Percentiles rank a stretch among this genome's conserved stretches.
Conservation (phyloP, 1,284 basidiomycete genomes). For the Caloboletus inedulis region DNA sequence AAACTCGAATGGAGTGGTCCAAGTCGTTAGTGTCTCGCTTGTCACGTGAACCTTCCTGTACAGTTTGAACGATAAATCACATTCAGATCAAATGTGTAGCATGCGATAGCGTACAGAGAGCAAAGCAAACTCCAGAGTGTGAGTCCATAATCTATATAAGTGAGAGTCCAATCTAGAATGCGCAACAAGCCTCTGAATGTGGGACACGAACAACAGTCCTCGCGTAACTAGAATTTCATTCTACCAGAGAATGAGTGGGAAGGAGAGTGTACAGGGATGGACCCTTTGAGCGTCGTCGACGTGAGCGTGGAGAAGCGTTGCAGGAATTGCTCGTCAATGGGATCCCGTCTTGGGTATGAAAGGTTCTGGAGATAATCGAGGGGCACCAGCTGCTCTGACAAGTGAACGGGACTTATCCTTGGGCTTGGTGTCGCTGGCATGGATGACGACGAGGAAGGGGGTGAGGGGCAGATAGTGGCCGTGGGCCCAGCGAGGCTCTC, state of each 20-base stretch:
- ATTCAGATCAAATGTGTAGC: conserved; percentile 15
- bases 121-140: conserved; percentile 23
- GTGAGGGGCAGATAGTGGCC: conserved; percentile 24
- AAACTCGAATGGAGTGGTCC: background rate
- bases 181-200: conserved; percentile 12
- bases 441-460: conserved; percentile 31
- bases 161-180: conserved; percentile 26
- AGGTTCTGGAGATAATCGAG: conserved; percentile 56
- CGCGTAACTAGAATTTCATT: conserved; percentile 22
- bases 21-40: background rate
- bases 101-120: conserved; percentile 27
- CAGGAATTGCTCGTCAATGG: conserved; percentile 55
- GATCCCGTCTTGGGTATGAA: conserved; percentile 50
- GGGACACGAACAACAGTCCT: conserved; percentile 5
- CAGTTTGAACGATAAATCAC: conserved; percentile 13
- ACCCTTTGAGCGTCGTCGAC: conserved; percentile 21
- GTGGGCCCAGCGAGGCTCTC: conserved; percentile 13
- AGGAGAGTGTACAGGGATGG: conserved; percentile 13
- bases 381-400: conserved; percentile 49
- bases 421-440: conserved; percentile 34
- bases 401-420: conserved; percentile 25
- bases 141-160: conserved; percentile 33
- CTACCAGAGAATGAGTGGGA: conserved; percentile 31
- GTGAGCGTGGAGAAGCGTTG: conserved; percentile 44
- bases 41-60: conserved; percentile 11